A percentile compares a stretch with the other conserved stretches of the same genome.
phyloP scores from a whole-genome alignment of 2,329 filamentous ascomycete species.

The Colletotrichum sp. region DNA sequence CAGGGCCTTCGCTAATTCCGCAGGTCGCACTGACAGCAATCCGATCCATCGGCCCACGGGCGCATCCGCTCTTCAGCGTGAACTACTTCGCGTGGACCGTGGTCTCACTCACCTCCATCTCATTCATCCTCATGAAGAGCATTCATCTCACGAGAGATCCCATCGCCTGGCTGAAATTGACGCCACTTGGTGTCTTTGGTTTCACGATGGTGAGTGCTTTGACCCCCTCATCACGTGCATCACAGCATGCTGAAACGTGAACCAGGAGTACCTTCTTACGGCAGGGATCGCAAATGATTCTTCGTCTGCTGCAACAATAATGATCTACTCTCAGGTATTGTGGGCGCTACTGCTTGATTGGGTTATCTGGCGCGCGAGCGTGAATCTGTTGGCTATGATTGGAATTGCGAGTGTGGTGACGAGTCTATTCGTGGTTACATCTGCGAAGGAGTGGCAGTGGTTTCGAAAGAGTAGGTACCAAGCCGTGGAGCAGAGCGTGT shows the following conservation, averaged over 20 bases:
- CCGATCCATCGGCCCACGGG: not conserved
- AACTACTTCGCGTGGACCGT: conserved; percentile 8
- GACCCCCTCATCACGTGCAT: not conserved
- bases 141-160: not conserved
- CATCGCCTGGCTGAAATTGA: conserved; percentile 4
- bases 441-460: conserved; percentile 5
- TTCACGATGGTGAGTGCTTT: conserved; percentile 4
- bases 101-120: not conserved
- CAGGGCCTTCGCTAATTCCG: not conserved
- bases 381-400: not conserved
- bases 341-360: conserved; percentile 5
- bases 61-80: not conserved
- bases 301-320: not conserved
- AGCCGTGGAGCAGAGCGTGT: not conserved
- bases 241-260: not conserved
- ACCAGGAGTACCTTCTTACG: conserved; percentile 3
- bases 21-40: conserved; percentile 7
- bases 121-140: not conserved
- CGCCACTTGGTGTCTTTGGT: conserved; percentile 4
- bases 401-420: conserved; percentile 3
- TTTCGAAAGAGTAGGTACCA: not conserved
- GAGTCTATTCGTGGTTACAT: not conserved
- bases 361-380: not conserved
- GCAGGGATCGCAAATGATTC: conserved; percentile 1
- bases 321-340: conserved; percentile 9